Percentiles rank a stretch among this genome's conserved stretches.
Conservation (phyloP, 352 stramenopile genomes). For the Aphanomyces euteiches region DNA sequence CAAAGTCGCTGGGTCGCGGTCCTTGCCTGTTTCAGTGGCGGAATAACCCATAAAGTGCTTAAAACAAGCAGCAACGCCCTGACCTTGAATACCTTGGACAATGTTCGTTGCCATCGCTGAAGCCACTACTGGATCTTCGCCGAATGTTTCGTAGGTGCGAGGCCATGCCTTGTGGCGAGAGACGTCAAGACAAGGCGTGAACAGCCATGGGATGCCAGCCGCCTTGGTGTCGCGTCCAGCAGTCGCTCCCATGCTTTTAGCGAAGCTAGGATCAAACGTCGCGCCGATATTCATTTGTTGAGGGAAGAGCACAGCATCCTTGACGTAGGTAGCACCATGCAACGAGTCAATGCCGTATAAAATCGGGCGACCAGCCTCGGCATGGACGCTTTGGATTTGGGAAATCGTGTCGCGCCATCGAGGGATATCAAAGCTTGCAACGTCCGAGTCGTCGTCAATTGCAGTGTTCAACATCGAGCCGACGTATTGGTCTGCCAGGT, state of each 20-base stretch:
- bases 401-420: constrained; percentile 49
- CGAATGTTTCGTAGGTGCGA: constrained; percentile 82
- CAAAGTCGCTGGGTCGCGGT: constrained; percentile 67
- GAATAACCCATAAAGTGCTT: constrained; percentile 53
- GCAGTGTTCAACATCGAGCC: constrained; percentile 63
- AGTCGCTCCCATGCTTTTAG: constrained; percentile 44
- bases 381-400: constrained; percentile 52
- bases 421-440: neutral
- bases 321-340: constrained; percentile 63
- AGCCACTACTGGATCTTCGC: constrained; percentile 70
- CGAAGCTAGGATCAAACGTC: constrained; percentile 60
- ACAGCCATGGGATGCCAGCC: constrained; percentile 68
- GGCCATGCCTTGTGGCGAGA: constrained; percentile 60
- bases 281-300: constrained; percentile 72
- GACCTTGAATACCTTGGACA: constrained; percentile 44
- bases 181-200: constrained; percentile 64
- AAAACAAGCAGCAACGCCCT: constrained; percentile 45
- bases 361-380: constrained; percentile 35
- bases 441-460: constrained; percentile 24
- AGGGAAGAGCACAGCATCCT: constrained; percentile 55
- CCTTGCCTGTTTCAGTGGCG: constrained; percentile 49
- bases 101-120: constrained; percentile 45
- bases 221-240: constrained; percentile 55
- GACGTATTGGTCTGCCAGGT: constrained; percentile 54
- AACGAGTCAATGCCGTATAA: constrained; percentile 68